Percentiles rank a stretch among this genome's conserved stretches.
These are phyloP conservation scores for Choiromyces venosus DNA, from an alignment of 495 filamentous ascomycete species.

Conservation along the genomic window DNA sequence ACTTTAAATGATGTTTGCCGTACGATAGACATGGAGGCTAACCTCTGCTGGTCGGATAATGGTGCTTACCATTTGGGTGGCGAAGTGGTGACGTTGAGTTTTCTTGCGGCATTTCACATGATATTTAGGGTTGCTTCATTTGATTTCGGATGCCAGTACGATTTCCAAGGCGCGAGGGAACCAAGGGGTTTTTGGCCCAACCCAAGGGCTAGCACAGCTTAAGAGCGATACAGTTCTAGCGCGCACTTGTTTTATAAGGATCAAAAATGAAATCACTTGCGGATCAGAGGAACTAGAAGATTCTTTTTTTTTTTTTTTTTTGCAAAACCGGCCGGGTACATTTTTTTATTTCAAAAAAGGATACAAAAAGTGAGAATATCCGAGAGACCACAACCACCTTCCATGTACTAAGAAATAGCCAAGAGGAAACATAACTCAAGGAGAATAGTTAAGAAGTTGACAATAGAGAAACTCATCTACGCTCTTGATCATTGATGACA, in stretches of 20 bases:
- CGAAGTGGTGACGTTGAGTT: not conserved
- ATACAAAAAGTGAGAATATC: not conserved
- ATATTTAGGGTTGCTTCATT: not conserved
- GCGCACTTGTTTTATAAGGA: not conserved
- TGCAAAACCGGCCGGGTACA: not conserved
- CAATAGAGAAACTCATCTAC: not conserved
- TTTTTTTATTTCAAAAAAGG: not conserved
- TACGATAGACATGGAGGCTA: not conserved
- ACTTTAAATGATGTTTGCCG: not conserved
- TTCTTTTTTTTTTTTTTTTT: not conserved
- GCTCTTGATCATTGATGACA: not conserved
- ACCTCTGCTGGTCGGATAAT: not conserved
- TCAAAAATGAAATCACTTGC: not conserved
- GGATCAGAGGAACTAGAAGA: not conserved
- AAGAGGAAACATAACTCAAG: conserved; percentile 3
- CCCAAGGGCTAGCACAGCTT: not conserved
- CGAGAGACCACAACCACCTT: not conserved
- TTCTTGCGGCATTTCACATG: not conserved
- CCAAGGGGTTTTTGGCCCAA: not conserved
- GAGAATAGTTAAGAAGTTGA: not conserved
- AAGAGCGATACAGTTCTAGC: not conserved
- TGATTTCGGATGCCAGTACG: not conserved
- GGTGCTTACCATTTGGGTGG: not conserved
- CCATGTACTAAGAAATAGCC: not conserved
- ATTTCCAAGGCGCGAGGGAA: not conserved